These are phyloP conservation scores for Neurospora sp. DNA, from an alignment of 495 filamentous ascomycete species.

Conservation along the genomic window DNA sequence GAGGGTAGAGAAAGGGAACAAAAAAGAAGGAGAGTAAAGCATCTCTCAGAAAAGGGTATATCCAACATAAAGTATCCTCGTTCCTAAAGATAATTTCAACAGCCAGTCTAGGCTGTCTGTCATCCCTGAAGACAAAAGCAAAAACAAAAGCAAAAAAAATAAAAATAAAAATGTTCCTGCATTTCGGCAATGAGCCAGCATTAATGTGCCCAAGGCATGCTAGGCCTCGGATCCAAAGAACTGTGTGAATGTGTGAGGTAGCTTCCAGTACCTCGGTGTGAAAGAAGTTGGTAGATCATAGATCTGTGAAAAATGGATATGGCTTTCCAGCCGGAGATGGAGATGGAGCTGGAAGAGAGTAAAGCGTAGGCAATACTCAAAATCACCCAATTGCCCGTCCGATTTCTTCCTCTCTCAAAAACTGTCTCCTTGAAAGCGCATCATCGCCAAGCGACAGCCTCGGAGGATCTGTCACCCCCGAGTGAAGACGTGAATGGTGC, in stretches of 20 bases:
- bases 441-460: slow-evolving; percentile 28
- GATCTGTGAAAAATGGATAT: neutral
- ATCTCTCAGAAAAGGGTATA: neutral
- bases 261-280: neutral
- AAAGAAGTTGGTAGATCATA: neutral
- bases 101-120: neutral
- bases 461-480: slow-evolving; percentile 31
- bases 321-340: neutral
- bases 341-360: neutral
- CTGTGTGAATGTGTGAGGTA: neutral
- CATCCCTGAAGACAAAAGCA: neutral
- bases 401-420: slow-evolving; percentile 28
- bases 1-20: neutral
- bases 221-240: neutral
- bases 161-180: neutral
- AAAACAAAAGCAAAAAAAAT: neutral
- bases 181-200: neutral
- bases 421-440: slow-evolving; percentile 25
- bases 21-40: neutral
- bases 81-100: neutral
- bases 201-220: neutral
- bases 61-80: neutral
- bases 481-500: slow-evolving; percentile 27
- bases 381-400: slow-evolving; percentile 35
- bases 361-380: too few relatives aligned